Percentiles rank a stretch among this genome's conserved stretches.
Evolutionary conservation across 1,284 basidiomycete species (phyloP).

Genomic region (Laetiporus sulphureus): DNA sequence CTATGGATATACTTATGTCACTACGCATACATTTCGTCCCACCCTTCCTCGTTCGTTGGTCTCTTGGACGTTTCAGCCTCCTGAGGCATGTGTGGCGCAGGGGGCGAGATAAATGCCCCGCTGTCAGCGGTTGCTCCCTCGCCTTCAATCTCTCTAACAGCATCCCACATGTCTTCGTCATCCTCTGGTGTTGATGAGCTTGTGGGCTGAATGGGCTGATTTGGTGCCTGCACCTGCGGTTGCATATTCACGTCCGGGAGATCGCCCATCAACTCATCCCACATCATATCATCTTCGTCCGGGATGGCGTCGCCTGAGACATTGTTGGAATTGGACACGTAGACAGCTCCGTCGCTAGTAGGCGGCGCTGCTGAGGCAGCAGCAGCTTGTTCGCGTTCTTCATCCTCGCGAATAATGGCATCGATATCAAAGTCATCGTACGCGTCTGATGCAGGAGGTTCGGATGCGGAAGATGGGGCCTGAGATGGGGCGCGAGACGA

Average conservation of each 20-base stretch:
- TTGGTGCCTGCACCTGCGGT: background rate
- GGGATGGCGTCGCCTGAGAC: background rate
- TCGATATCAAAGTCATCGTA: constrained; percentile 48
- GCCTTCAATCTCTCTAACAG: constrained; percentile 52
- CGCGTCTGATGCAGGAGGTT: constrained; percentile 36
- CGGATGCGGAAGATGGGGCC: constrained; percentile 29
- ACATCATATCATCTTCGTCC: constrained; percentile 49
- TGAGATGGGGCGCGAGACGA: constrained; percentile 32
- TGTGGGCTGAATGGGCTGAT: constrained; percentile 1
- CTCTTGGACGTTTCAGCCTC: constrained; percentile 7
- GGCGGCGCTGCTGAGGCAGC: background rate
- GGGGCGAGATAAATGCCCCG: background rate
- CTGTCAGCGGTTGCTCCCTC: constrained; percentile 8
- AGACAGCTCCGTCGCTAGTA: background rate
- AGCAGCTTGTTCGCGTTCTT: constrained; percentile 26
- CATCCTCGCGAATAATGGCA: constrained; percentile 42
- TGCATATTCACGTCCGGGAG: constrained; percentile 14
- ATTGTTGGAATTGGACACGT: background rate
- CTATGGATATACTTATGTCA: no score
- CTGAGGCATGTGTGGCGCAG: background rate
- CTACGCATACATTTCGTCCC: constrained; percentile 28
- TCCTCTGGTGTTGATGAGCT: constrained; percentile 29
- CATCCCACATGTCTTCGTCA: constrained; percentile 66
- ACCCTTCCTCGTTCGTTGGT: constrained; percentile 26
- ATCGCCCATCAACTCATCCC: constrained; percentile 37